Evolutionary conservation across 495 filamentous ascomycete species (phyloP), one percentile per base, ranked within the genome.

Genomic region (Aspergillus carlsbadensis): DNA sequence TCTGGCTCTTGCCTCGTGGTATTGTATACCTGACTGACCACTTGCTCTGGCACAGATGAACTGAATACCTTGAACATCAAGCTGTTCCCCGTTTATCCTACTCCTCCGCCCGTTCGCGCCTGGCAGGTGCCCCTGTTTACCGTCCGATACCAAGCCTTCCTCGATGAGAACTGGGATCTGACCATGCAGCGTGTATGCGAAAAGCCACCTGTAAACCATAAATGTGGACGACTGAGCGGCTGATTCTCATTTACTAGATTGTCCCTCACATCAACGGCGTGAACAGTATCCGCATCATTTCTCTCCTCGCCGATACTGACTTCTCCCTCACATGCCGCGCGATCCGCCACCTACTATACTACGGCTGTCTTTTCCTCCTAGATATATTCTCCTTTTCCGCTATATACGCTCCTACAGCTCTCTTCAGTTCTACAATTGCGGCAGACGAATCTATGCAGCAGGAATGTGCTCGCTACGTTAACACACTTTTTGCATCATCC

Each of bases 31-130:
- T 17, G 35, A 55, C 53, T 62, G 26, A 69, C 68, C 46, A 39
- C 4, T 8, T 15, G 6, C 18, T 41, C 7, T 34, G 10, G 37
- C 22, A 7, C 59, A 91, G 92, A 96, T 70, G 91, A 95, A 57
- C 84, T 89, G 57, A 96, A 96, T 73, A 96, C 91, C 10, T 83
- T 98, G 66, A 96, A 96, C 71, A 89, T 98, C 79, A 96, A 96
- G 69, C 83, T 96, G 45, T 96, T 96, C 72, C 91, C 90, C 0
- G 83, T 87, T 46, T 91, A 92, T 63, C 80, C 85, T 2, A 82
- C 84, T 6, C 92, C 93, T 0, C 85, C 92, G 0, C 78, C 83
- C 6, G 84, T 97, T 54, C 85, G 85, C 60, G 78, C 89, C 7
- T 95, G 87, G 85, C 89, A 96, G 64, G 95, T 98, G 10, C 94